phyloP scores from a whole-genome alignment of 2,329 filamentous ascomycete species.

The Colletotrichum spaethianum region DNA sequence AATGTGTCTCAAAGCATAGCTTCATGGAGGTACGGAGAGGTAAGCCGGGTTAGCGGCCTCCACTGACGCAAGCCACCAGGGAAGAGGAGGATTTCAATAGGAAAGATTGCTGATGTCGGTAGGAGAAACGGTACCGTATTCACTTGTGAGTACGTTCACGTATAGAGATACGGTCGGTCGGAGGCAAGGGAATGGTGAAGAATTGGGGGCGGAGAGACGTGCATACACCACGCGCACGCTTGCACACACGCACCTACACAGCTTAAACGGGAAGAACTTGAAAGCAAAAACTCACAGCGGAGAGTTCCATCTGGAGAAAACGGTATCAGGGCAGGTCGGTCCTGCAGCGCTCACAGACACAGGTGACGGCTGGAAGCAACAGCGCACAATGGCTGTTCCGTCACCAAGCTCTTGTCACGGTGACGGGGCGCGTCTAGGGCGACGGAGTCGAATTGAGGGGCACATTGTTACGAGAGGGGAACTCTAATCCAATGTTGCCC shows the following conservation, averaged over 20 bases:
- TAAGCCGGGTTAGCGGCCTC: background rate
- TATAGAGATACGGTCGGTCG: background rate
- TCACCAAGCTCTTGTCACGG: slow-evolving; percentile 34
- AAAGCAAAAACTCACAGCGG: background rate
- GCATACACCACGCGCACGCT: background rate
- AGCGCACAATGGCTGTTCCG: slow-evolving; percentile 30
- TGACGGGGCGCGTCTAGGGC: slow-evolving; percentile 23
- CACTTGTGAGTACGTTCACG: background rate
- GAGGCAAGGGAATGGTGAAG: slow-evolving; percentile 30
- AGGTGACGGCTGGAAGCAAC: slow-evolving; percentile 29
- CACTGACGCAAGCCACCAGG: slow-evolving; percentile 21
- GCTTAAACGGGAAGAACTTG: background rate
- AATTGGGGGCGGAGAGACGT: slow-evolving; percentile 7
- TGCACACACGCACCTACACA: background rate
- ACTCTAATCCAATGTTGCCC: slow-evolving; percentile 27
- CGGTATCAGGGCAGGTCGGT: slow-evolving; percentile 2
- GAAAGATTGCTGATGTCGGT: background rate
- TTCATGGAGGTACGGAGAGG: slow-evolving; percentile 3
- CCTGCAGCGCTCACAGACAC: slow-evolving; percentile 20
- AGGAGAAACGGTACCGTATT: slow-evolving; percentile 21
- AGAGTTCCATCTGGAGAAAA: background rate
- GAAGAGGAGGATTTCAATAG: background rate
- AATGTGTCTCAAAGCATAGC: background rate
- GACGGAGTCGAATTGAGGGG: slow-evolving; percentile 38
- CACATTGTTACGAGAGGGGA: slow-evolving; percentile 34